These are phyloP conservation scores for Limonium bicolor DNA, from an alignment of 148 eudicot species.

Conservation along the genomic window DNA sequence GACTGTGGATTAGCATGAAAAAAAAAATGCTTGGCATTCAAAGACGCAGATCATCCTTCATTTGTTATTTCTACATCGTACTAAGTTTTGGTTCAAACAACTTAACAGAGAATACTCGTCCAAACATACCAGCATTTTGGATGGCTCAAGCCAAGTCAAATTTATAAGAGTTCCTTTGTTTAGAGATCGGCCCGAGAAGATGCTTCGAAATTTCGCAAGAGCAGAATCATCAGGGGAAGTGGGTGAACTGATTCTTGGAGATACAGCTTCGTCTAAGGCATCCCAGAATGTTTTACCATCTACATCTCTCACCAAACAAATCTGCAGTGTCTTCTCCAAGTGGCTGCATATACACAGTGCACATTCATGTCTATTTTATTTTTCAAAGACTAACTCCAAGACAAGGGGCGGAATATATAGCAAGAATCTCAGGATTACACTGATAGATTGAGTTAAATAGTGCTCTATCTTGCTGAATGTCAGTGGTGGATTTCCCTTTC, in stretches of 20 bases:
- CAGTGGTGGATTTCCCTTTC: constrained; percentile 43
- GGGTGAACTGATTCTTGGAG: constrained; percentile 52
- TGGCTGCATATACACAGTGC: constrained; percentile 34
- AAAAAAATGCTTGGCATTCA: no score
- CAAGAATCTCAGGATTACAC: constrained; percentile 26
- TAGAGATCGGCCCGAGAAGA: constrained; percentile 55
- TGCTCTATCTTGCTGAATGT: constrained; percentile 27
- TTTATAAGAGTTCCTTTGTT: constrained; percentile 72
- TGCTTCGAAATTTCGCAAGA: constrained; percentile 48
- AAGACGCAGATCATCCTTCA: no score
- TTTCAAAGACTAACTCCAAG: background rate
- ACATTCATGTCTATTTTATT: background rate
- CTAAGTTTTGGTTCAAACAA: no score
- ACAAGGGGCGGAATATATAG: background rate
- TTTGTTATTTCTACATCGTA: no score
- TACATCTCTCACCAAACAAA: constrained; percentile 75
- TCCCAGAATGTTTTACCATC: constrained; percentile 98
- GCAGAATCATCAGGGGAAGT: constrained; percentile 48
- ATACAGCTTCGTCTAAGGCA: constrained; percentile 80
- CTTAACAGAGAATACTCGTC: background rate
- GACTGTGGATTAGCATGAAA: no score
- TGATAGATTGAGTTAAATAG: constrained; percentile 46
- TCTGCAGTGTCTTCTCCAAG: constrained; percentile 74
- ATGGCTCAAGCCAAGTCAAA: constrained; percentile 71
- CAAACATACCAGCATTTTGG: constrained; percentile 61